These are phyloP conservation scores for Fomitopsis pulvina DNA, from an alignment of 768 basidiomycete species.

Conservation along the genomic window DNA sequence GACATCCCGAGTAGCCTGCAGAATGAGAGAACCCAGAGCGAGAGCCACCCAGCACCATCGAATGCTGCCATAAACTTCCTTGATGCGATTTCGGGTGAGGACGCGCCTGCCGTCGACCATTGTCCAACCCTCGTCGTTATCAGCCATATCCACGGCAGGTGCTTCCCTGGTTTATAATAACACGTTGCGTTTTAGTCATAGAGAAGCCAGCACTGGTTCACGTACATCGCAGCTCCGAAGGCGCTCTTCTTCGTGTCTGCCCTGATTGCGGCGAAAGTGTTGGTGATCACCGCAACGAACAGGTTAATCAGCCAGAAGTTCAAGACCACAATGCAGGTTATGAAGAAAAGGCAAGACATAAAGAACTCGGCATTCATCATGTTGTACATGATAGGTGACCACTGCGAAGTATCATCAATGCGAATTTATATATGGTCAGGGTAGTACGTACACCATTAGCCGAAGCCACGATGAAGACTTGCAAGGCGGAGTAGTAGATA, in stretches of 20 bases:
- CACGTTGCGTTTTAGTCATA: neutral
- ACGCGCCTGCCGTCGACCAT: slow-evolving; percentile 38
- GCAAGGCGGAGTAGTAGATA: slow-evolving; percentile 72
- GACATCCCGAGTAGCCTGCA: slow-evolving; percentile 65
- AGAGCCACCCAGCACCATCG: slow-evolving; percentile 72
- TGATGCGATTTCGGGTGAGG: slow-evolving; percentile 40
- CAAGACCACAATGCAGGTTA: slow-evolving; percentile 74
- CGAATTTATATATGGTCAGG: slow-evolving; percentile 5
- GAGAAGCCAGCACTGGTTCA: slow-evolving; percentile 7
- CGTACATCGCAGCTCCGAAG: slow-evolving; percentile 77
- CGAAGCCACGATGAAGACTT: slow-evolving; percentile 79
- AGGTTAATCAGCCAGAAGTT: slow-evolving; percentile 95
- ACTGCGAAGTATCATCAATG: slow-evolving; percentile 35
- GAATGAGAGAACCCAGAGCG: slow-evolving; percentile 59
- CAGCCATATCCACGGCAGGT: slow-evolving; percentile 40
- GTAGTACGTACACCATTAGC: slow-evolving; percentile 61
- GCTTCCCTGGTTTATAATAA: slow-evolving; percentile 2
- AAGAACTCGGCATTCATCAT: slow-evolving; percentile 90
- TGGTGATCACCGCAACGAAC: slow-evolving; percentile 93
- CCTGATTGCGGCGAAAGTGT: slow-evolving; percentile 85
- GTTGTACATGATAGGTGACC: slow-evolving; percentile 78
- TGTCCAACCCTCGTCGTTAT: slow-evolving; percentile 60
- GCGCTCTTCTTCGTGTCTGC: slow-evolving; percentile 85
- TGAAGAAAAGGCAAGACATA: slow-evolving; percentile 82
- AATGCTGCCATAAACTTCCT: slow-evolving; percentile 50